A percentile compares a stretch with the other conserved stretches of the same genome.
phyloP scores from a whole-genome alignment of 371 early-diverging fungal species.

The Syncephalastrum monosporum region DNA sequence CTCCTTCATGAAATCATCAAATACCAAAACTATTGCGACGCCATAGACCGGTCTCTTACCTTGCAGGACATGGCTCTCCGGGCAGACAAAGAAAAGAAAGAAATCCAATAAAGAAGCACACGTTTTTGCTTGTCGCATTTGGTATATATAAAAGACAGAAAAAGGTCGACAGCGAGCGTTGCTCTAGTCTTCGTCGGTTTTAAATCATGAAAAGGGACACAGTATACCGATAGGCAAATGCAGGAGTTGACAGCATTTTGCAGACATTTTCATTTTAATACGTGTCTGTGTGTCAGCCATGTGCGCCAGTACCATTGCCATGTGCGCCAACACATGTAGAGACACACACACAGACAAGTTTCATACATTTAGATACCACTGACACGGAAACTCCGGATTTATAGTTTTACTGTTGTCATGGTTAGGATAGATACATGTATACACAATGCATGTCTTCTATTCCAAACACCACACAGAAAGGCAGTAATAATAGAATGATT shows the following conservation, averaged over 20 bases:
- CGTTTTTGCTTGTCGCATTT: too few species aligned
- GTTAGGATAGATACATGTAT: background rate
- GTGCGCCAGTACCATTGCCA: too few species aligned
- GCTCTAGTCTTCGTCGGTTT: background rate
- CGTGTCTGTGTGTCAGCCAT: too few species aligned
- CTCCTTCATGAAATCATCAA: conserved; percentile 84
- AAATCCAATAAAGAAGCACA: background rate
- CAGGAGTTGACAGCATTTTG: background rate
- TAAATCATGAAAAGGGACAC: background rate
- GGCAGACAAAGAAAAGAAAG: conserved; percentile 5
- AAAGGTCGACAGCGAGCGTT: too few species aligned
- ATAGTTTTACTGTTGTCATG: background rate
- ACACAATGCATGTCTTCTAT: too few species aligned
- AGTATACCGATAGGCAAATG: too few species aligned
- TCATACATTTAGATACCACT: background rate
- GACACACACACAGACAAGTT: too few species aligned
- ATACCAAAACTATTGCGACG: conserved; percentile 82
- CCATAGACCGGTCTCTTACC: conserved; percentile 65
- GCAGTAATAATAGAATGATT: too few species aligned
- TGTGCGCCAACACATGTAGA: too few species aligned
- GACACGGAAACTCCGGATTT: background rate
- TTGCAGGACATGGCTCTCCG: conserved; percentile 34
- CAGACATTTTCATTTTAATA: too few species aligned
- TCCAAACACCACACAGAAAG: too few species aligned
- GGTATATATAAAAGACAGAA: too few species aligned